phyloP scores from a whole-genome alignment of 352 stramenopile species.

The Phytophthora cactorum region DNA sequence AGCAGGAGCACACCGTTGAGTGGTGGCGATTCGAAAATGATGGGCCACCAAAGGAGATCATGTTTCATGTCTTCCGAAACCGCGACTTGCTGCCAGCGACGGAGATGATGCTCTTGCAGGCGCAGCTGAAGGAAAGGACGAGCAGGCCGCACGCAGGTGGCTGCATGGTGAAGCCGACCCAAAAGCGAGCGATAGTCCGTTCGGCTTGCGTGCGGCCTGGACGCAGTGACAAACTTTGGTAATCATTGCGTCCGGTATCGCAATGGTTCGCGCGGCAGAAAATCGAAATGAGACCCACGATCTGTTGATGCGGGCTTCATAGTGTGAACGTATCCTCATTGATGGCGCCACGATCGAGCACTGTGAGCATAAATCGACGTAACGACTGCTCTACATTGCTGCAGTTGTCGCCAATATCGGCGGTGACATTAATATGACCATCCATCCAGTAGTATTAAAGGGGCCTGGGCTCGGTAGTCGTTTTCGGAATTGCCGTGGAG shows the following conservation, averaged over 20 bases:
- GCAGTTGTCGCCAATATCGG: too few relatives aligned
- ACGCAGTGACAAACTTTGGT: constrained; percentile 5
- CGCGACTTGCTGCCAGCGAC: not conserved
- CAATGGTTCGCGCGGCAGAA: constrained; percentile 3
- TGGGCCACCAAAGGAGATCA: constrained; percentile 24
- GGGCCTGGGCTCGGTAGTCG: too few relatives aligned
- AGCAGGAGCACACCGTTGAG: constrained; percentile 27
- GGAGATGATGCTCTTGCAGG: constrained; percentile 1
- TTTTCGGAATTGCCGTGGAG: too few relatives aligned
- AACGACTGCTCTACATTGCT: too few relatives aligned
- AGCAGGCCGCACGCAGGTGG: not conserved
- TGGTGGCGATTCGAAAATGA: not conserved
- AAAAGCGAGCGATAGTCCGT: not conserved
- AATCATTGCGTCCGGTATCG: constrained; percentile 2
- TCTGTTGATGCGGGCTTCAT: constrained; percentile 12
- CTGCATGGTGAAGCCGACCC: not conserved
- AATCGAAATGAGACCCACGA: constrained; percentile 25
- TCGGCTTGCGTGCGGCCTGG: not conserved
- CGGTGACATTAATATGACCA: too few relatives aligned
- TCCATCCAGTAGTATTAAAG: too few relatives aligned
- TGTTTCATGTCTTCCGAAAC: constrained; percentile 10
- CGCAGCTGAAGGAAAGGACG: constrained; percentile 2
- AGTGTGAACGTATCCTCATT: too few relatives aligned
- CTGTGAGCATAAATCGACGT: too few relatives aligned
- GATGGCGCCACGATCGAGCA: too few relatives aligned